Evolutionary conservation across 805 yeast species (phyloP), one percentile per base, ranked within the genome.

Genomic region (Sungouiella thailandica): DNA sequence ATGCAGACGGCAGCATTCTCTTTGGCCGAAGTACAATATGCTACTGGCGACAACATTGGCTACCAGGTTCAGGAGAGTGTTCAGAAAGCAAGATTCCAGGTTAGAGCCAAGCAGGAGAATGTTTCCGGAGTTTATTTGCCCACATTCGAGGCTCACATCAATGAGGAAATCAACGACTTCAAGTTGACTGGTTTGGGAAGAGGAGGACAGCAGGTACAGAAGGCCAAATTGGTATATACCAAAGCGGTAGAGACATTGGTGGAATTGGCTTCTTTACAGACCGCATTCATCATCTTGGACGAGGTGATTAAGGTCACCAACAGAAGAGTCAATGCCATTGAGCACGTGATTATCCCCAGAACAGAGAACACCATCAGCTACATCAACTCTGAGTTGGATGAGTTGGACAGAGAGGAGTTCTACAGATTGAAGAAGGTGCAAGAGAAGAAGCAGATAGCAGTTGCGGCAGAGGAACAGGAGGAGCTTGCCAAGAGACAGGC

Each of bases 1-100:
- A 90, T 90, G 97, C 97, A 93, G 58, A 84, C 95, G 0, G 98
- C 98, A 2, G 94, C 97, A 1, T 90, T 90, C 59, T 89, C 97
- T 6, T 72, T 90, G 50, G 97, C 97, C 3, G 98, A 90, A 60
- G 97, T 90, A 29, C 82, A 93, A 29, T 93, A 93, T 55, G 98
- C 98, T 17, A 90, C 97, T 2, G 97, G 97, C 39, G 96, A 88
- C 53, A 87, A 87, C 63, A 87, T 90, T 48, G 86, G 88, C 16
- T 90, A 87, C 60, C 97, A 93, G 62, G 96, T 93, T 24, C 96
- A 87, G 63, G 97, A 90, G 62, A 78, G 88, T 32, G 97, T 88
- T 27, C 86, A 83, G 51, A 76, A 76, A 43, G 96, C 97, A 8
- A 74, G 97, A 46, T 88, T 90, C 68, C 83, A 82, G 50, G 93